phyloP scores from a whole-genome alignment of 306 rosid genomes.

The Dalbergia cochinchinensis region DNA sequence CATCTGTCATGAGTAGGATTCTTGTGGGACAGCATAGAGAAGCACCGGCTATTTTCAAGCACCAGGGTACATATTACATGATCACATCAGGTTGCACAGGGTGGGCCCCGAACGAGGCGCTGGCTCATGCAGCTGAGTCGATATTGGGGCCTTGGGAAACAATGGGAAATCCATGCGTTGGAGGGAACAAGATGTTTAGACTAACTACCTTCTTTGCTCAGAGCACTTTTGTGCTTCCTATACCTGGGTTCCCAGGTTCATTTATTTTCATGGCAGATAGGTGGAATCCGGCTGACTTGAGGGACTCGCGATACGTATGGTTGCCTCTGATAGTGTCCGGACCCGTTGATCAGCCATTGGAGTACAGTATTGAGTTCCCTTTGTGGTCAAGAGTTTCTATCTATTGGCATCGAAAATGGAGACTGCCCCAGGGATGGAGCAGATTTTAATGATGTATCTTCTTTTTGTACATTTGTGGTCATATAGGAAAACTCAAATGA shows the following conservation, averaged over 20 bases:
- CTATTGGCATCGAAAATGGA: constrained; percentile 96
- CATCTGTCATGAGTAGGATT: constrained; percentile 61
- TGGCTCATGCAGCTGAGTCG: constrained; percentile 85
- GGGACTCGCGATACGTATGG: constrained; percentile 93
- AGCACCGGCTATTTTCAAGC: constrained; percentile 93
- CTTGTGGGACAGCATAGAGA: constrained; percentile 91
- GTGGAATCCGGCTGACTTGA: constrained; percentile 88
- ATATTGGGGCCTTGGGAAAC: constrained; percentile 94
- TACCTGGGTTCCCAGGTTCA: constrained; percentile 64
- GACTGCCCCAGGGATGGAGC: constrained; percentile 79
- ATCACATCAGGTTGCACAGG: constrained; percentile 97
- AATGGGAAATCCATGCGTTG: constrained; percentile 89
- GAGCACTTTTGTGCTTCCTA: constrained; percentile 82
- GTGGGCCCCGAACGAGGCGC: constrained; percentile 94
- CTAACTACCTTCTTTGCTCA: constrained; percentile 84
- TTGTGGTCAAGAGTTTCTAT: constrained; percentile 89
- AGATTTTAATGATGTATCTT: constrained; percentile 45
- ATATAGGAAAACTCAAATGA: constrained; percentile 41
- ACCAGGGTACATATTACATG: constrained; percentile 89
- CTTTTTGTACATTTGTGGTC: constrained; percentile 42
- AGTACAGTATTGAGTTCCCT: constrained; percentile 75
- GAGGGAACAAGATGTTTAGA: constrained; percentile 77
- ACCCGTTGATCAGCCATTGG: constrained; percentile 68
- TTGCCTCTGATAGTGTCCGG: constrained; percentile 92
- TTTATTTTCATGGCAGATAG: constrained; percentile 93